Base-by-base conservation (phyloP, 2,329 filamentous ascomycete genomes). In the Aspergillus sp. region DNA sequence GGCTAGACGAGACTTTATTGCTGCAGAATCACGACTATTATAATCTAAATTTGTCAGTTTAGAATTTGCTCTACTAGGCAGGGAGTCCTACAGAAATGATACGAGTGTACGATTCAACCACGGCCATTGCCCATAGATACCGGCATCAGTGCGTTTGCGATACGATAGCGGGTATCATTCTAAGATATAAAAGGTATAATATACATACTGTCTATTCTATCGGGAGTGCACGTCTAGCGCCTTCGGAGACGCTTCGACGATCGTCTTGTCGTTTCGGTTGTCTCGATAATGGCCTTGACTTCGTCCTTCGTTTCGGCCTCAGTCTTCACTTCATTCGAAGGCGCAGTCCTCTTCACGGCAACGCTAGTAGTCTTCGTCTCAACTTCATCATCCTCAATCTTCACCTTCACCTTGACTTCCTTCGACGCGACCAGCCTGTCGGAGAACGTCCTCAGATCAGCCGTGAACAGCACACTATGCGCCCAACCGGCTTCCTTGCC, bases 401-500 rank as follows among this genome's bases (percentile, higher is more conserved):
- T 61, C 16, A 57, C 54, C 4, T 64, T 53, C 10, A 60, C 62
- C 49, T 69, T 66, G 17, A 66, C 63, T 50, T 70, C 69, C 61
- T 71, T 68, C 31, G 69, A 67, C 59, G 66, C 68, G 61, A 64
- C 68, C n/a, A 84, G 67, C 59, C 77, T 80, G 59, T 89, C 88
- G 0, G 91, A 87, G 65, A 97, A 97, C 0, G 89, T 84, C 65
- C 85, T 88, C 52, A 99, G 72, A 66, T 99, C 92, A 0, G 94
- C 95, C 0, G 94, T 96, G 66, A 99, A 99, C 11, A 99, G 78
- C 7, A 99, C 94, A 2, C 90, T 96, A 74, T 99, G 94, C 9
- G 95, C 94, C 95, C 95, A 99, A 1, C 94, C 94, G 1, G 94
- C 94, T 64, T 97, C 89, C 53, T 88, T 83, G 0, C 94, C 94